Evolutionary conservation across 495 filamentous ascomycete genomes (phyloP).

Genomic region (Aspergillus nidulans): DNA sequence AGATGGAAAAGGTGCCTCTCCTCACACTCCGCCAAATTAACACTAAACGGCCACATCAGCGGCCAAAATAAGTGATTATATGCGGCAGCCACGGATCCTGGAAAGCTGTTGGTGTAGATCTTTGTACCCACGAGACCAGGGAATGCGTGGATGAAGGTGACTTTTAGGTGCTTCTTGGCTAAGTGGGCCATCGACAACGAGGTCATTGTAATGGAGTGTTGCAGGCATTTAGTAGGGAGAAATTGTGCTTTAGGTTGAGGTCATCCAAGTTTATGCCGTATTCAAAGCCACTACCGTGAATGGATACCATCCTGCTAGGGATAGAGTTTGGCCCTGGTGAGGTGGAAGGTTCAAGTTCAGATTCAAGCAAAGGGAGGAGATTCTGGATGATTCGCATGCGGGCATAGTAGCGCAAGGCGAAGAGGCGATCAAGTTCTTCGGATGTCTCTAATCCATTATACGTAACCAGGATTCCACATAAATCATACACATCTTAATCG

Average conservation of each 20-base stretch:
- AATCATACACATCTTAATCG: no score
- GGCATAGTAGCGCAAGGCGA: slow-evolving; percentile 34
- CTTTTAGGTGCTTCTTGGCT: slow-evolving; percentile 17
- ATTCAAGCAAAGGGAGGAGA: slow-evolving; percentile 32
- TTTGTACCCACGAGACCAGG: slow-evolving; percentile 36
- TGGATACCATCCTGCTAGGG: no score
- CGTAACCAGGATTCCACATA: no score
- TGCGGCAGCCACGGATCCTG: background rate
- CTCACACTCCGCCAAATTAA: slow-evolving; percentile 5
- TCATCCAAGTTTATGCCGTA: slow-evolving; percentile 30
- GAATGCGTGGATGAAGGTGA: slow-evolving; percentile 36
- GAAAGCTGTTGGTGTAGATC: slow-evolving; percentile 10
- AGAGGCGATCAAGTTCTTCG: slow-evolving; percentile 27
- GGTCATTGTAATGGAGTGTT: slow-evolving; percentile 27
- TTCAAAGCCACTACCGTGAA: no score
- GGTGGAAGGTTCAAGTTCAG: background rate
- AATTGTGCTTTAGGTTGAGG: slow-evolving; percentile 27
- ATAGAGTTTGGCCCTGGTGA: slow-evolving; percentile 18
- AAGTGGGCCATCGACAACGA: slow-evolving; percentile 31
- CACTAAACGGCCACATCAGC: slow-evolving; percentile 1
- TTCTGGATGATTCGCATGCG: slow-evolving; percentile 34
- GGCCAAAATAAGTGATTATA: slow-evolving; percentile 5
- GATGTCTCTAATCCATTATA: slow-evolving; percentile 16
- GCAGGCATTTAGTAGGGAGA: slow-evolving; percentile 24
- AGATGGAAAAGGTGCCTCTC: slow-evolving; percentile 7